Percentiles rank a stretch among this genome's conserved stretches.
These are phyloP conservation scores for Coemansia sp. DNA, from an alignment of 192 early-diverging fungal species.

Conservation along the genomic window DNA sequence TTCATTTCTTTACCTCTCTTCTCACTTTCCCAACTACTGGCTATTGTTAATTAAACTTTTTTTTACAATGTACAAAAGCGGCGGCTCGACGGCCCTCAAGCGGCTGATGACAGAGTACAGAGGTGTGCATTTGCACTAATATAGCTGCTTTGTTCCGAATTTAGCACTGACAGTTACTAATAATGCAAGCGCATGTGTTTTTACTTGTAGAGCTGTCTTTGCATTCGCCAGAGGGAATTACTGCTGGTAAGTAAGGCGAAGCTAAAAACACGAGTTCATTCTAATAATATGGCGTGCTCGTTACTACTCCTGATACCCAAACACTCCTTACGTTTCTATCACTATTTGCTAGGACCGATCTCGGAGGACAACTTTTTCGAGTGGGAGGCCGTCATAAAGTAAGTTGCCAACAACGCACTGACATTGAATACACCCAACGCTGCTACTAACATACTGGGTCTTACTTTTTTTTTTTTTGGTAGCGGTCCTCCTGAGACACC, in stretches of 20 bases:
- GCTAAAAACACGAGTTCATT: conserved; percentile 19
- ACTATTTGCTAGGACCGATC: conserved; percentile 62
- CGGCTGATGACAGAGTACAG: conserved; percentile 93
- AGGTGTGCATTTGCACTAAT: conserved; percentile 54
- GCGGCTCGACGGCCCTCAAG: conserved; percentile 80
- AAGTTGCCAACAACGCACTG: conserved; percentile 2
- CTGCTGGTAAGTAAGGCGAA: conserved; percentile 65
- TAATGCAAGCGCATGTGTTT: background rate
- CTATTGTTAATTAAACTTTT: conserved; percentile 21
- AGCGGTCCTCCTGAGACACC: conserved; percentile 92
- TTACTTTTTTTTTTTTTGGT: background rate
- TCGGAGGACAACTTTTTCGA: conserved; percentile 71
- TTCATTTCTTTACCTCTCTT: background rate
- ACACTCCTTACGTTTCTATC: too few relatives aligned
- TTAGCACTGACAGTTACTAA: background rate
- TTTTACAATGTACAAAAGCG: conserved; percentile 53
- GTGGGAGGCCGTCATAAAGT: conserved; percentile 48
- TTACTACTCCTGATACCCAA: conserved; percentile 3
- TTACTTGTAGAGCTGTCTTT: conserved; percentile 74
- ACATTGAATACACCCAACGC: too few relatives aligned
- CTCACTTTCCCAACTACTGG: conserved; percentile 12
- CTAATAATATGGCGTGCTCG: conserved; percentile 16
- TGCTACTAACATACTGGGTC: background rate
- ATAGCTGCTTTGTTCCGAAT: background rate
- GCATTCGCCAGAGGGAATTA: conserved; percentile 93